Conservation (phyloP, 2,329 filamentous ascomycete genomes). For the Calonectria pteridis region DNA sequence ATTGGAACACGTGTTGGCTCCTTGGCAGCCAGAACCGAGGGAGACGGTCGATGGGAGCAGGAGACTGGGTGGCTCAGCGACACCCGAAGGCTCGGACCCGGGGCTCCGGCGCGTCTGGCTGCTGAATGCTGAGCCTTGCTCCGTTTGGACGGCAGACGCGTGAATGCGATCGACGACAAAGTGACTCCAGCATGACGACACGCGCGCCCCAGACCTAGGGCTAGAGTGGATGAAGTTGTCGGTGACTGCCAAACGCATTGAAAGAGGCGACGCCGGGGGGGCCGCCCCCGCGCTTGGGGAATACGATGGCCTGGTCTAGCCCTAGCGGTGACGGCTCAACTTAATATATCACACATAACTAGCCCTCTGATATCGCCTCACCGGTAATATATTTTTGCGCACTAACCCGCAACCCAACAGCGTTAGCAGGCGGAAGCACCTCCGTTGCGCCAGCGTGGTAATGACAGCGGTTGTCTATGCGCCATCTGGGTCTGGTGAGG, state of each 20-base stretch:
- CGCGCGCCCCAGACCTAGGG: neutral
- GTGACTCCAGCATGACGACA: conserved; percentile 3
- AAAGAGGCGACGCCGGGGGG: neutral
- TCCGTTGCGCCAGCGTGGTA: neutral
- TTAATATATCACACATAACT: conserved; percentile 4
- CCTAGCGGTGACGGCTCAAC: neutral
- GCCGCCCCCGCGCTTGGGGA: neutral
- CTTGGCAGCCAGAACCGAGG: neutral
- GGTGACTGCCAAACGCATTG: neutral
- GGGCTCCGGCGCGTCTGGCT: neutral
- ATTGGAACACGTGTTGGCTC: conserved; percentile 4
- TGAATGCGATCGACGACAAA: neutral
- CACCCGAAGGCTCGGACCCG: neutral
- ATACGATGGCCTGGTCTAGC: neutral
- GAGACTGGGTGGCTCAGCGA: neutral
- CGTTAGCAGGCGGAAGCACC: neutral
- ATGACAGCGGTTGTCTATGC: neutral
- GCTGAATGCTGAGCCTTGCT: neutral
- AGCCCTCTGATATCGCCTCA: neutral
- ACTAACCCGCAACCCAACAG: neutral
- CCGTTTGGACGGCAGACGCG: neutral
- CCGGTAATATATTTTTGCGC: conserved; percentile 2
- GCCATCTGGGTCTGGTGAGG: neutral
- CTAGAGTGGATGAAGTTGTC: neutral
- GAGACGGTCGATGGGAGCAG: neutral